Conservation (phyloP, 2,329 filamentous ascomycete genomes). For the Talaromyces sp. region DNA sequence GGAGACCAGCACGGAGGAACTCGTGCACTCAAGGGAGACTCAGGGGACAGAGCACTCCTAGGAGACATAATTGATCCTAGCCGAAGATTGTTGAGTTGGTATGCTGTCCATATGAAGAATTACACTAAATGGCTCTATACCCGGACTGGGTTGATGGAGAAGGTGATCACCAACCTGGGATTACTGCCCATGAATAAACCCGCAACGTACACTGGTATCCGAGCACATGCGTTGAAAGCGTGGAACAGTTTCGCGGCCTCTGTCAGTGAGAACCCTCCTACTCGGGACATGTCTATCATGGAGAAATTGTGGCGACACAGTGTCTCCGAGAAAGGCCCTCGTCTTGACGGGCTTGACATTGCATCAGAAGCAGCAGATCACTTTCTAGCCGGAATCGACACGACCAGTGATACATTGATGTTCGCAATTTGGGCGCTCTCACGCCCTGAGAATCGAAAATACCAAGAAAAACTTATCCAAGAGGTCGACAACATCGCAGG, state of each 20-base stretch:
- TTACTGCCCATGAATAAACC: slow-evolving; percentile 54
- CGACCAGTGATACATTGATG: slow-evolving; percentile 54
- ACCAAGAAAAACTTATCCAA: slow-evolving; percentile 47
- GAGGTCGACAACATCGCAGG: slow-evolving; percentile 41
- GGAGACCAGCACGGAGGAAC: slow-evolving; percentile 47
- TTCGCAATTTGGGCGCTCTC: slow-evolving; percentile 54
- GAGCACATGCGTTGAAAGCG: slow-evolving; percentile 43
- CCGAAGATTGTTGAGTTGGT: slow-evolving; percentile 51
- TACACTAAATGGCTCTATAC: slow-evolving; percentile 53
- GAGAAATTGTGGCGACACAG: slow-evolving; percentile 39
- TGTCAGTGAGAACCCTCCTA: slow-evolving; percentile 11
- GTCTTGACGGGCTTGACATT: slow-evolving; percentile 47
- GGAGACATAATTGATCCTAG: slow-evolving; percentile 51
- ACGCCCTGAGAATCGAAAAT: slow-evolving; percentile 39
- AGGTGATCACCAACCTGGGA: slow-evolving; percentile 32
- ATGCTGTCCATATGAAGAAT: slow-evolving; percentile 46
- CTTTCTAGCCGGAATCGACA: slow-evolving; percentile 55
- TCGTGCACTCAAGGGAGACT: slow-evolving; percentile 41
- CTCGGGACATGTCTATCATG: slow-evolving; percentile 35
- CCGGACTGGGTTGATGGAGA: slow-evolving; percentile 39
- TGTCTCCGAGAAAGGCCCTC: slow-evolving; percentile 26
- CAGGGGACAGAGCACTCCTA: slow-evolving; percentile 41
- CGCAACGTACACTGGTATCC: slow-evolving; percentile 53
- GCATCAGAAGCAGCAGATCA: slow-evolving; percentile 57
- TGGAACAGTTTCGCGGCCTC: slow-evolving; percentile 33